Percentiles rank a stretch among this genome's conserved stretches.
Evolutionary conservation across 225 moss, liverwort and hornwort species (phyloP).

Genomic region (Pleurozium schreberi): DNA sequence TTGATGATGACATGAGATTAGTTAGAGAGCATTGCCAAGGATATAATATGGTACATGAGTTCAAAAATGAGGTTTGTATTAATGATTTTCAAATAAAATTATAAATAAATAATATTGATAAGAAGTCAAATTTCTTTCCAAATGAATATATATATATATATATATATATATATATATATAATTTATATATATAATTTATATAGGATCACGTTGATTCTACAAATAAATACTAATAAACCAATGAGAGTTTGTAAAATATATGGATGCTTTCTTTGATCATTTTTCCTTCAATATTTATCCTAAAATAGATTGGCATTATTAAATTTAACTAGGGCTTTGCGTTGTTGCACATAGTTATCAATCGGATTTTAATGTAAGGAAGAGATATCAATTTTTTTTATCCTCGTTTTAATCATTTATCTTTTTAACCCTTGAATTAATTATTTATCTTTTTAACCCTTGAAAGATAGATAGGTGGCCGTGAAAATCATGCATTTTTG

Average conservation of each 20-base stretch:
- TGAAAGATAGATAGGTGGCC: no score
- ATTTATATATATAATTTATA: no score
- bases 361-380: rapidly evolving
- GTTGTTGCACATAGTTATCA: rapidly evolving
- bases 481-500: no score
- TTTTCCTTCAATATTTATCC: neutral
- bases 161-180: no score
- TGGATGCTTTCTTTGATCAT: neutral
- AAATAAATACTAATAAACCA: neutral
- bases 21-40: neutral
- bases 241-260: neutral
- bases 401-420: no score
- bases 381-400: neutral
- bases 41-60: neutral
- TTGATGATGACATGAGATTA: neutral
- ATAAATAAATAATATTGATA: neutral
- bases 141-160: no score
- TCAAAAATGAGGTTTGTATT: neutral
- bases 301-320: neutral
- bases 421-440: no score
- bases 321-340: neutral
- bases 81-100: neutral
- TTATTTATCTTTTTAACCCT: no score
- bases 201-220: neutral
- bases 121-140: neutral